Conservation (phyloP, 768 basidiomycete genomes). For the Boletus fagicola region DNA sequence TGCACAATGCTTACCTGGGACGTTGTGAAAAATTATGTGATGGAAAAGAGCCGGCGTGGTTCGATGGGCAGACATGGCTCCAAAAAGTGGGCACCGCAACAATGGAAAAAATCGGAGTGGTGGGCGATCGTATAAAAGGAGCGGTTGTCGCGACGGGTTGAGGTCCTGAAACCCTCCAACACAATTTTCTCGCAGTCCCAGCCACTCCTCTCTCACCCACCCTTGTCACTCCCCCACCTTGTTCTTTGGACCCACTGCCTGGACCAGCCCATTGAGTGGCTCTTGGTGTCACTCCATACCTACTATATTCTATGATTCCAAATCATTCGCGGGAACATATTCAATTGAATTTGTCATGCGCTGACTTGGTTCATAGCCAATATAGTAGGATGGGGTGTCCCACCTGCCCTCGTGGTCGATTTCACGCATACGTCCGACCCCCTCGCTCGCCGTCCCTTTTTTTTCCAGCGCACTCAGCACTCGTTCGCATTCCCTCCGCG, state of each 20-base stretch:
- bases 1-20: conserved; percentile 6
- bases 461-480: background rate
- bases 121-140: conserved; percentile 19
- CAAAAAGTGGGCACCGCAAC: conserved; percentile 6
- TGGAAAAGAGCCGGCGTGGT: conserved; percentile 13
- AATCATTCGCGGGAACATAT: conserved; percentile 30
- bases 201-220: background rate
- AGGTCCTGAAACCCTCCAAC: conserved; percentile 1
- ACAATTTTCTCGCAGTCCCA: conserved; percentile 26
- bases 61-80: conserved; percentile 8
- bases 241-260: conserved; percentile 10
- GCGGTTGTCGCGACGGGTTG: conserved; percentile 1
- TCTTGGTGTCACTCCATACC: conserved; percentile 32
- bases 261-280: conserved; percentile 16
- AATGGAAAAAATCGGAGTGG: conserved; percentile 7
- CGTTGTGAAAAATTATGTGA: conserved; percentile 23
- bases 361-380: conserved; percentile 58
- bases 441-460: background rate
- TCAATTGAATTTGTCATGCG: conserved; percentile 35
- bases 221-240: background rate
- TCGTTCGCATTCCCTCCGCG: background rate
- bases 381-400: conserved; percentile 49
- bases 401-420: conserved; percentile 15
- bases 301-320: conserved; percentile 41
- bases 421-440: conserved; percentile 3